Evolutionary conservation across 225 moss, liverwort and hornwort species (phyloP).

Genomic region (Lunularia cruciata): DNA sequence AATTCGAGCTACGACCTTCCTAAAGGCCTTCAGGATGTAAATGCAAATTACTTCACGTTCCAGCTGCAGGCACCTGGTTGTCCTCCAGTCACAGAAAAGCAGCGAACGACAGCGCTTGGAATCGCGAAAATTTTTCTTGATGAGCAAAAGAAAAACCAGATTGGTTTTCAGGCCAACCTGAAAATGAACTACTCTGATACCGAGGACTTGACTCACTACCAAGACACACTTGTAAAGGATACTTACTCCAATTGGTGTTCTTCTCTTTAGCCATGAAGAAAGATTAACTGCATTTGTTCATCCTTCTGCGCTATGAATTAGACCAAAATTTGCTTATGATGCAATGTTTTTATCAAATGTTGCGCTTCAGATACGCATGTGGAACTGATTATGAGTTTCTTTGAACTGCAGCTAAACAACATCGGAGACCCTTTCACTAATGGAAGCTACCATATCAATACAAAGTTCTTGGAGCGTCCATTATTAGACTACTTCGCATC

Average conservation of each 20-base stretch:
- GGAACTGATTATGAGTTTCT: not conserved
- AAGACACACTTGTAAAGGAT: not conserved
- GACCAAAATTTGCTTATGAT: not conserved
- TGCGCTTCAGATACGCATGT: not conserved
- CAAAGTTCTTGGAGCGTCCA: conserved; percentile 33
- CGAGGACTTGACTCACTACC: not conserved
- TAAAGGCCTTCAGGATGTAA: no score
- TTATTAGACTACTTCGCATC: conserved; percentile 37
- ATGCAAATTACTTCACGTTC: no score
- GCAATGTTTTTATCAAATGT: not conserved
- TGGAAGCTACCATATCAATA: conserved; percentile 5
- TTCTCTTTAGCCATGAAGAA: not conserved
- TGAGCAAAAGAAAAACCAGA: not conserved
- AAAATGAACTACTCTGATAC: not conserved
- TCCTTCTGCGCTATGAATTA: not conserved
- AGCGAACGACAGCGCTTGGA: no score
- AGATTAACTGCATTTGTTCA: not conserved
- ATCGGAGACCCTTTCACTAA: conserved; percentile 24
- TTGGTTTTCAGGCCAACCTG: conserved; percentile 3
- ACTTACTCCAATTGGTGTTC: not conserved
- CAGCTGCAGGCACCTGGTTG: no score
- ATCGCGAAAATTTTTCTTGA: not conserved
- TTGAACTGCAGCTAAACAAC: conserved; percentile 27
- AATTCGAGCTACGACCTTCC: no score
- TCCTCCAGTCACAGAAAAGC: no score